phyloP scores from a whole-genome alignment of 176 grass and related monocot genomes.

The Oryza australiensis region DNA sequence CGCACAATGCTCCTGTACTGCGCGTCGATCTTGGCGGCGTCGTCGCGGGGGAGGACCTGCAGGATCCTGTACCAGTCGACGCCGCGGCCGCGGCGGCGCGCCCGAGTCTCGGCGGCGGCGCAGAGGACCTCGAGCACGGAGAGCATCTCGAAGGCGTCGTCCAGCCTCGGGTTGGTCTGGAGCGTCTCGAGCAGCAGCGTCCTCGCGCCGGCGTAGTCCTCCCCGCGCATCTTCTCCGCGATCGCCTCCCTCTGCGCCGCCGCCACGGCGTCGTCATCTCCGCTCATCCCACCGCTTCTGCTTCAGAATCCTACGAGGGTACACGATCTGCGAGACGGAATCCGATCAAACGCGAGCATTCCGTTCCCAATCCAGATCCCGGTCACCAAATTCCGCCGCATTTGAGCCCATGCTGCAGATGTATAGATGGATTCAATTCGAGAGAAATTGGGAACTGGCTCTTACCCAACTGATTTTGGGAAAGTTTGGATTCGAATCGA shows the following conservation, averaged over 20 bases:
- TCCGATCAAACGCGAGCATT: not conserved
- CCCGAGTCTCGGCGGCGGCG: conserved; percentile 22
- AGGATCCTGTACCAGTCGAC: conserved; percentile 66
- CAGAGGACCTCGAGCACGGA: conserved; percentile 68
- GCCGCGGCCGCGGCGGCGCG: not conserved
- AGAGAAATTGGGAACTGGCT: not conserved
- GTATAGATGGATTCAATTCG: not conserved
- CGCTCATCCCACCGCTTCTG: conserved; percentile 25
- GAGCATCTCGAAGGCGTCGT: conserved; percentile 63
- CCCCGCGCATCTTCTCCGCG: conserved; percentile 34
- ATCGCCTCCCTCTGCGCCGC: conserved; percentile 44
- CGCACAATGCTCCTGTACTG: conserved; percentile 44
- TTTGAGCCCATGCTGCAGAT: not conserved
- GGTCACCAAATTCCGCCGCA: not conserved
- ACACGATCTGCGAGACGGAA: not conserved
- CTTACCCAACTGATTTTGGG: conserved; percentile 19
- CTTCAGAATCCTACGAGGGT: not conserved
- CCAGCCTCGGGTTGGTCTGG: conserved; percentile 52
- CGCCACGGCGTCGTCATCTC: conserved; percentile 8
- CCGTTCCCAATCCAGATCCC: not conserved
- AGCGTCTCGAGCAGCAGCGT: conserved; percentile 61
- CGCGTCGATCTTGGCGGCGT: conserved; percentile 34
- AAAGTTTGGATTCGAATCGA: not conserved
- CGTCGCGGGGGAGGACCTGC: conserved; percentile 49
- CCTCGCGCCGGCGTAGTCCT: conserved; percentile 62